Evolutionary conservation across 2,329 filamentous ascomycete genomes (phyloP).

Genomic region (Rhytidhysteron rufulum): DNA sequence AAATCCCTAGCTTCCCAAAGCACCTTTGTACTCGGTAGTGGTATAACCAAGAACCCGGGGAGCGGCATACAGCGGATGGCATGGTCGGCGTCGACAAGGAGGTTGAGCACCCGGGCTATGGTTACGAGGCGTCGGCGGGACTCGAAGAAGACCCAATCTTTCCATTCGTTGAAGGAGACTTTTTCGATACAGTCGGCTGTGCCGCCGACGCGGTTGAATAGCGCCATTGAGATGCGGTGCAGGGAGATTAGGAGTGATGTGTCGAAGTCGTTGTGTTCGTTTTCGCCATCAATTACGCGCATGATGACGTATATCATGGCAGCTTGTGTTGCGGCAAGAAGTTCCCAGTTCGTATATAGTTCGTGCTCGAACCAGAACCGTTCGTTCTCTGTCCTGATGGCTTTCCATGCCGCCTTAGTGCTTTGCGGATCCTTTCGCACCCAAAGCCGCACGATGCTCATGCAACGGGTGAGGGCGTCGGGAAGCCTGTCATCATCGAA

Average conservation of each 20-base stretch:
- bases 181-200: background rate
- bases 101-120: background rate
- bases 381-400: background rate
- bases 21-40: background rate
- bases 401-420: background rate
- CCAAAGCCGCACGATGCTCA: background rate
- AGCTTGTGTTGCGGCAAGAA: constrained; percentile 1
- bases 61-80: background rate
- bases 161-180: background rate
- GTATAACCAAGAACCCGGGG: background rate
- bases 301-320: constrained; percentile 3
- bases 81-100: background rate
- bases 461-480: background rate
- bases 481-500: background rate
- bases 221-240: background rate
- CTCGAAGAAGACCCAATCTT: background rate
- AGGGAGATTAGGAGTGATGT: constrained; percentile 3
- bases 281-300: constrained; percentile 3
- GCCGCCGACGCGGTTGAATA: background rate
- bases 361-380: background rate
- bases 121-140: background rate
- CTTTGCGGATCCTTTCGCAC: background rate
- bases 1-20: background rate
- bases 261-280: constrained; percentile 3
- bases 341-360: background rate